A percentile compares a stretch with the other conserved stretches of the same genome.
phyloP scores from a whole-genome alignment of 2,329 filamentous ascomycete genomes.

The Aspergillus udagawae region DNA sequence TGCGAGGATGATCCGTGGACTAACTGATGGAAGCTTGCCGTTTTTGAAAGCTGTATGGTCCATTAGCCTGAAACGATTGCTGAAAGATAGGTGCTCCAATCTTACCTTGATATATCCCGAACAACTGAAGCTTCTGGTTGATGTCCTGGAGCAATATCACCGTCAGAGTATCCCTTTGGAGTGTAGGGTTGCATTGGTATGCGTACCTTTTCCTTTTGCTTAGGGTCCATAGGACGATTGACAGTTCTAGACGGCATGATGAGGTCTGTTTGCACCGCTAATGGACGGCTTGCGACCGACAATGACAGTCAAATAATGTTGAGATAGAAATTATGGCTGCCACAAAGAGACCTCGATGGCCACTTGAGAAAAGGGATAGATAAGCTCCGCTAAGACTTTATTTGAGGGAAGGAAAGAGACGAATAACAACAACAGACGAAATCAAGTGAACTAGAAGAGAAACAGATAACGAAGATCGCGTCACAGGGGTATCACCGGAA shows the following conservation, averaged over 20 bases:
- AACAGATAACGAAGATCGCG: conserved; percentile 3
- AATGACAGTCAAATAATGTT: neutral
- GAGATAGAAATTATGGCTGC: neutral
- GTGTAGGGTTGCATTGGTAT: too few relatives aligned
- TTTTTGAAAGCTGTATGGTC: conserved; percentile 65
- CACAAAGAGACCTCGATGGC: neutral
- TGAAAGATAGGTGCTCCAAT: neutral
- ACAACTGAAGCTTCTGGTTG: conserved; percentile 90
- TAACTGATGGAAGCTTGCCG: conserved; percentile 85
- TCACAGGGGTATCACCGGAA: conserved; percentile 21
- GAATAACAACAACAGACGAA: neutral
- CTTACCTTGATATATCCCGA: conserved; percentile 72
- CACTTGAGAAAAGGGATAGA: neutral
- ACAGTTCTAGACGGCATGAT: conserved; percentile 45
- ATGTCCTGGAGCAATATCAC: conserved; percentile 54
- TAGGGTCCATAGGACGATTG: conserved; percentile 69
- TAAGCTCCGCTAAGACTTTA: neutral
- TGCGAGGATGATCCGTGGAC: conserved; percentile 47
- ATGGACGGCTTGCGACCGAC: neutral
- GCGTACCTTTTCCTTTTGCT: conserved; percentile 67
- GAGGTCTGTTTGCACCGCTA: conserved; percentile 3
- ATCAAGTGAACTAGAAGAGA: neutral
- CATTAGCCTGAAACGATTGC: conserved; percentile 9
- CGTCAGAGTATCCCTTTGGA: neutral
- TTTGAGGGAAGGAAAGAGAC: neutral